Evolutionary conservation across 805 yeast genomes (phyloP), one percentile per base, ranked within the genome.

Genomic region (Barnettozyma wickerhamii): DNA sequence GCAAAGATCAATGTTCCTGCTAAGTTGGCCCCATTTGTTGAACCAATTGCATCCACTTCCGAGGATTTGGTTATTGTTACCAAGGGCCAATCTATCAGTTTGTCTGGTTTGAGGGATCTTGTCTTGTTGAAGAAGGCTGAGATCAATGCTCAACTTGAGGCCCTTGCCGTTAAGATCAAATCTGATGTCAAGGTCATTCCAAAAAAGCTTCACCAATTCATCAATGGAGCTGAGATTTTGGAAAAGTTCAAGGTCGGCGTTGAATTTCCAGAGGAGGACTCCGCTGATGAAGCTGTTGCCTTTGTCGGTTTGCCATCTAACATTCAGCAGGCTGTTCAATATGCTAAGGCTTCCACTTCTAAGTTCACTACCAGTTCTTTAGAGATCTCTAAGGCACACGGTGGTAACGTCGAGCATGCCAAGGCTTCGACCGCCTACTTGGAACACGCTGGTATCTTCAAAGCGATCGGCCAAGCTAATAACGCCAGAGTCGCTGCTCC

Each of bases 361-460:
- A 71, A 75, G 41, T 78, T 72, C 57, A 67, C 72, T 42, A 76
- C 81, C 30, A 88, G 81, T 49, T 65, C 78, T 27, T 71, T 93
- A 56, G 95, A 89, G 54, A 81, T 93, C 61, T 79, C 95, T 10
- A 82, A 77, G 62, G 95, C 98, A 23, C 97, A 93, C 60, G 85
- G 88, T 55, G 86, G 84, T 49, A 77, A 86, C 56, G 57, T 76
- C 39, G 60, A 67, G 14, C 98, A 93, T 55, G 96, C 95, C 9
- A 76, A 77, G 46, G 74, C 79, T 30, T 69, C 93, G 42, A 82
- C 88, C 32, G 71, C 82, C 10, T 85, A 71, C 59, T 81, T 93
- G 50, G 59, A 65, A 40, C 68, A 74, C 46, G 66, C 76, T 43
- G 73, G 75, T 24, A 58, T 66, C 28, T 72, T 83, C 49, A 52